A percentile compares a stretch with the other conserved stretches of the same genome.
These are phyloP conservation scores for Rutstroemia sp. DNA, from an alignment of 2,329 filamentous ascomycete genomes.

Conservation along the genomic window DNA sequence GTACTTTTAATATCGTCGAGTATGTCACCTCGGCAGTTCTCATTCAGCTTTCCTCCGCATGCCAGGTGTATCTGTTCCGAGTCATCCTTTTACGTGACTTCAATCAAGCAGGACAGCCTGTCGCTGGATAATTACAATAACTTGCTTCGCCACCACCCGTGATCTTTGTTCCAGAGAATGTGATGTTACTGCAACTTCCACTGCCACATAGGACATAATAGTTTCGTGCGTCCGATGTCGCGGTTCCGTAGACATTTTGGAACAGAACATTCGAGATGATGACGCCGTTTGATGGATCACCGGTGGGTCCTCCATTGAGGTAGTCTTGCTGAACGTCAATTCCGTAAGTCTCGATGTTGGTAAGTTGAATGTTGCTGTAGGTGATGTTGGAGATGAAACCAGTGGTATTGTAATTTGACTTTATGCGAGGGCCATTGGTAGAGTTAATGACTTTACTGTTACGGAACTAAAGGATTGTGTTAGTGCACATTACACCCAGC, in stretches of 20 bases:
- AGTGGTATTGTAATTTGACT: conserved; percentile 34
- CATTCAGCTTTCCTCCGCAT: no score
- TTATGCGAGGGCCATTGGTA: conserved; percentile 33
- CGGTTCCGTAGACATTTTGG: conserved; percentile 31
- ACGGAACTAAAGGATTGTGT: conserved; percentile 19
- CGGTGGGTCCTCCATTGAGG: conserved; percentile 38
- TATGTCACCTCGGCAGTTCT: no score
- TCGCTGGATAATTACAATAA: conserved; percentile 27
- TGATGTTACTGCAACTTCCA: conserved; percentile 33
- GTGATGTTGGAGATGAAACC: conserved; percentile 35
- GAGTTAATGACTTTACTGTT: conserved; percentile 24
- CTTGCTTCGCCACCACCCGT: conserved; percentile 13
- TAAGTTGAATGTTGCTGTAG: conserved; percentile 40
- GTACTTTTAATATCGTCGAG: no score
- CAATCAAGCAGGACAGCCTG: conserved; percentile 21
- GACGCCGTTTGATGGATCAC: conserved; percentile 33
- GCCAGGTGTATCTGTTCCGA: no score
- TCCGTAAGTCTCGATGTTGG: conserved; percentile 39
- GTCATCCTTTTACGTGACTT: no score
- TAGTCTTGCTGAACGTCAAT: conserved; percentile 47
- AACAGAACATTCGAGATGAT: conserved; percentile 31
- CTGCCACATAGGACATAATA: conserved; percentile 35
- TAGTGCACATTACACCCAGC: not conserved
- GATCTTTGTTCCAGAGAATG: conserved; percentile 32
- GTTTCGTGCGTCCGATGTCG: conserved; percentile 25